These are phyloP conservation scores for Aspergillus unguis DNA, from an alignment of 2,329 filamentous ascomycete genomes.

Conservation along the genomic window DNA sequence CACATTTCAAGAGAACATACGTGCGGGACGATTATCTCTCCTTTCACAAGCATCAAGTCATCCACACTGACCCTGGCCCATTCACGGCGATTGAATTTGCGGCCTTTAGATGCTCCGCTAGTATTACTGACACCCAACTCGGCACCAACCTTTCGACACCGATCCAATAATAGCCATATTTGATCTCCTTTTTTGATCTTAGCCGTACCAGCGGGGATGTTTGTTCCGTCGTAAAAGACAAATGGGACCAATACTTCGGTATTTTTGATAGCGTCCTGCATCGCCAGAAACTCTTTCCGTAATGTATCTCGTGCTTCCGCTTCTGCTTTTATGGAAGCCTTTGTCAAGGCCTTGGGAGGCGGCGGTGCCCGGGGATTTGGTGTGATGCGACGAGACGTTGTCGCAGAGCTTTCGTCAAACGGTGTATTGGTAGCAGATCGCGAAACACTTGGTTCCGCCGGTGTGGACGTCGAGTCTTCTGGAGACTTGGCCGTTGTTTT, in stretches of 20 bases:
- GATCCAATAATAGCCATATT: conserved; percentile 89
- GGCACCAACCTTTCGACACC: conserved; percentile 84
- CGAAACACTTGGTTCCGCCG: conserved; percentile 39
- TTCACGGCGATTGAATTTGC: conserved; percentile 65
- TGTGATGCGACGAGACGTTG: conserved; percentile 35
- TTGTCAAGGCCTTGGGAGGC: conserved; percentile 73
- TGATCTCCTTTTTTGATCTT: conserved; percentile 90
- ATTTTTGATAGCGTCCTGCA: conserved; percentile 82
- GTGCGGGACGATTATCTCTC: conserved; percentile 89
- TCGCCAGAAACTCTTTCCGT: conserved; percentile 72
- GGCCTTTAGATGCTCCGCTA: conserved; percentile 41
- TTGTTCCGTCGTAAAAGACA: conserved; percentile 94
- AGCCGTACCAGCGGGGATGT: conserved; percentile 78
- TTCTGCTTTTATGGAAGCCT: conserved; percentile 71
- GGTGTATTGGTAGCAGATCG: conserved; percentile 39
- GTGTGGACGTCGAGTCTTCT: conserved; percentile 36
- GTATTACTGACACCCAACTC: conserved; percentile 70
- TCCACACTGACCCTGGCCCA: conserved; percentile 95
- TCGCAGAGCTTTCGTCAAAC: conserved; percentile 28
- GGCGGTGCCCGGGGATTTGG: conserved; percentile 45
- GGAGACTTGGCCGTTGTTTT: conserved; percentile 3
- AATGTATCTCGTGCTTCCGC: conserved; percentile 71
- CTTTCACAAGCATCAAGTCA: conserved; percentile 88
- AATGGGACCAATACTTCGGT: conserved; percentile 91
- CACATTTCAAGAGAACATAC: conserved; percentile 53